phyloP scores from a whole-genome alignment of 139 green algal genomes.

The Choricystis sp. region DNA sequence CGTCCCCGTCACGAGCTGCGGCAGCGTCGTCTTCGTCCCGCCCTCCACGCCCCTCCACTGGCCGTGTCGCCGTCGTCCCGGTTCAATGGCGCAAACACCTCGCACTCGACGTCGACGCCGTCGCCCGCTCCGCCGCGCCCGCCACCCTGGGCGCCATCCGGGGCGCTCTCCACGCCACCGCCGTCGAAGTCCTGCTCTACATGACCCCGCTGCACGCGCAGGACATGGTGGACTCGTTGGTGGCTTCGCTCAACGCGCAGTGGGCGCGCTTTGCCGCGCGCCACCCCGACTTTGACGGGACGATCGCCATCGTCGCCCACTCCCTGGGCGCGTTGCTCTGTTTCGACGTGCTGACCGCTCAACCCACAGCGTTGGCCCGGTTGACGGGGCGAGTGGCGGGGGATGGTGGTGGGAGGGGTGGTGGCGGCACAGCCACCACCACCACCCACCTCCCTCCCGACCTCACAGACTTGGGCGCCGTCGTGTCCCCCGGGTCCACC shows the following conservation, averaged over 20 bases:
- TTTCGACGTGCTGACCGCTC: slow-evolving; percentile 58
- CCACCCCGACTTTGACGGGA: slow-evolving; percentile 45
- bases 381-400: no score
- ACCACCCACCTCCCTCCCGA: slow-evolving; percentile 1
- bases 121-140: slow-evolving; percentile 34
- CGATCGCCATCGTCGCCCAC: slow-evolving; percentile 49
- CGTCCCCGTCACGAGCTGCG: no score
- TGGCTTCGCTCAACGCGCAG: slow-evolving; percentile 30
- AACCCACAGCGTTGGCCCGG: slow-evolving; percentile 16
- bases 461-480: slow-evolving; percentile 1
- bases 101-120: slow-evolving; percentile 31
- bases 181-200: slow-evolving; percentile 64
- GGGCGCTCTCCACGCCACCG: slow-evolving; percentile 35
- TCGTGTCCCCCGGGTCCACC: background rate
- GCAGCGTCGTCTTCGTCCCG: background rate
- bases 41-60: background rate
- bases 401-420: background rate
- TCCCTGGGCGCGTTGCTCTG: slow-evolving; percentile 48
- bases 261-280: slow-evolving; percentile 34
- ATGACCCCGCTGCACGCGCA: slow-evolving; percentile 41
- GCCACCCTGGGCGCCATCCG: slow-evolving; percentile 27
- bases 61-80: slow-evolving; percentile 35
- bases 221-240: slow-evolving; percentile 42
- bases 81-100: slow-evolving; percentile 58
- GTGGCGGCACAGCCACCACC: background rate